These are phyloP conservation scores for Podaxis sp. DNA, from an alignment of 768 basidiomycete genomes.

Conservation along the genomic window DNA sequence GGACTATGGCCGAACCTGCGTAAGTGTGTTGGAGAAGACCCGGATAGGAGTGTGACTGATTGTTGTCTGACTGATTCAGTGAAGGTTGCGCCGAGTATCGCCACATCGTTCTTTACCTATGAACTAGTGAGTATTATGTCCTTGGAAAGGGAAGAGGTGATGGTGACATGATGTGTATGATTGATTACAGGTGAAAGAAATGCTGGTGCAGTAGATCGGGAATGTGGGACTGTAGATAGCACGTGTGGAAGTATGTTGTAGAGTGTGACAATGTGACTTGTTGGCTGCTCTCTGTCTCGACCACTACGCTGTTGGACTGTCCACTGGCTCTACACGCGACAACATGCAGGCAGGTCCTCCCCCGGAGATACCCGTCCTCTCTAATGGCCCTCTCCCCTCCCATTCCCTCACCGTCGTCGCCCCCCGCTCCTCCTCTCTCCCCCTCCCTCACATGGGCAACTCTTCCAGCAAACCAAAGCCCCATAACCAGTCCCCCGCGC, in stretches of 20 bases:
- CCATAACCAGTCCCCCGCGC: background rate
- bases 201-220: conserved; percentile 2
- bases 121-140: conserved; percentile 46
- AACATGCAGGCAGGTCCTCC: conserved; percentile 14
- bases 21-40: conserved; percentile 39
- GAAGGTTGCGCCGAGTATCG: conserved; percentile 89
- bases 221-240: background rate
- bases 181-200: conserved; percentile 13
- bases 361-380: conserved; percentile 7
- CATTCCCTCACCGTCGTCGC: conserved; percentile 22
- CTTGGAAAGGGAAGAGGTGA: background rate
- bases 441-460: conserved; percentile 24
- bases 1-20: conserved; percentile 89
- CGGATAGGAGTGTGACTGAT: conserved; percentile 5
- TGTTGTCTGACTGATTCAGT: conserved; percentile 42
- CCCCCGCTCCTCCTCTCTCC: conserved; percentile 21
- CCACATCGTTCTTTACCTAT: conserved; percentile 84
- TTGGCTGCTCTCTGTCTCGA: background rate
- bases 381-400: conserved; percentile 4
- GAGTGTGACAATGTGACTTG: conserved; percentile 14
- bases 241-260: conserved; percentile 9
- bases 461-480: conserved; percentile 17
- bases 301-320: background rate
- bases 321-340: conserved; percentile 9
- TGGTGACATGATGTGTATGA: background rate